A percentile compares a stretch with the other conserved stretches of the same genome.
Conservation (phyloP, 371 early-diverging fungal species). For the Saksenaea vasiformis region DNA sequence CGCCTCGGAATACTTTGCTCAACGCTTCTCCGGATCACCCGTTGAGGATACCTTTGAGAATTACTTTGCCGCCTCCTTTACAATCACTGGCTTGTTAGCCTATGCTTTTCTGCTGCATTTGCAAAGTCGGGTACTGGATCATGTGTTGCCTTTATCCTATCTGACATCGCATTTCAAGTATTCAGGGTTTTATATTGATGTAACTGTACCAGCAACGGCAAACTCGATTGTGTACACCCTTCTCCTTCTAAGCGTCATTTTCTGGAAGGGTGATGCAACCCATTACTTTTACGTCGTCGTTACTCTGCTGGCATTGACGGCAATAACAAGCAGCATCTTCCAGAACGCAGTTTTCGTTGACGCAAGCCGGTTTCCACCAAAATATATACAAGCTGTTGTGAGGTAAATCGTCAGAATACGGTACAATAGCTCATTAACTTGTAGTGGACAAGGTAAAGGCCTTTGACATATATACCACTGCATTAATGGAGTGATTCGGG, state of each 20-base stretch:
- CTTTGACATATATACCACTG: background rate
- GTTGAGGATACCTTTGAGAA: conserved; percentile 56
- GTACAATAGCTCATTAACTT: too few relatives aligned
- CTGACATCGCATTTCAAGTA: background rate
- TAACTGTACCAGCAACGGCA: background rate
- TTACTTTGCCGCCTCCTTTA: conserved; percentile 58
- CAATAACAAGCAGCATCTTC: conserved; percentile 51
- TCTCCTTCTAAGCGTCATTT: background rate
- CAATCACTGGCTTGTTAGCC: conserved; percentile 52
- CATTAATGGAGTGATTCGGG: background rate
- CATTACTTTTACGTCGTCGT: conserved; percentile 54
- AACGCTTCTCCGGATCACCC: conserved; percentile 48
- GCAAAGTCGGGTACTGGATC: conserved; percentile 39
- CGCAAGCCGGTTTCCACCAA: conserved; percentile 56
- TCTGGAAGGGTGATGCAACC: background rate
- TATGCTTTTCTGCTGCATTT: conserved; percentile 49
- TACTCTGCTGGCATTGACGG: conserved; percentile 46
- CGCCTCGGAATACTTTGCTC: conserved; percentile 57
- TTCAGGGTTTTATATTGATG: background rate
- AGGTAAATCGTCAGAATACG: conserved; percentile 20
- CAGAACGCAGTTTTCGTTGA: conserved; percentile 64
- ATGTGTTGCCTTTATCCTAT: background rate
- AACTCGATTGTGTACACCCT: background rate
- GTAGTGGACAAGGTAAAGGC: background rate
- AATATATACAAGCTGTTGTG: conserved; percentile 63